Evolutionary conservation across 108 stramenopile genomes (phyloP).

Genomic region (Cyclotella cryptica): DNA sequence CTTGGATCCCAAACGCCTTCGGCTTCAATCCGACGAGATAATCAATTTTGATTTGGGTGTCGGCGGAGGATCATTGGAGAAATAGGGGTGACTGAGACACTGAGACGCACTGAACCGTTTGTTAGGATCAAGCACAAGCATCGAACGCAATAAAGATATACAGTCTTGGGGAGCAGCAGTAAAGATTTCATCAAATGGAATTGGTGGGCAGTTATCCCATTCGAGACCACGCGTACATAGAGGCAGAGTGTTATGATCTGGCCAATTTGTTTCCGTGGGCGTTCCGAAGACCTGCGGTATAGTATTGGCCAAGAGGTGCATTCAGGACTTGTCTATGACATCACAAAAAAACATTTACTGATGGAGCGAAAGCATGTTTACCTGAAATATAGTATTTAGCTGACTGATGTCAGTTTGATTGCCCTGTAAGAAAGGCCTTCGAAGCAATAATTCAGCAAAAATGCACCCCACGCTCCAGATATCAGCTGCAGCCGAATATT

Average conservation of each 20-base stretch:
- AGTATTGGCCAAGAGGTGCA: constrained; percentile 39
- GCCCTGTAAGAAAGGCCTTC: constrained; percentile 90
- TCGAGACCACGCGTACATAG: constrained; percentile 70
- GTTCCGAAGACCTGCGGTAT: constrained; percentile 92
- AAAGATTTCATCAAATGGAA: constrained; percentile 90
- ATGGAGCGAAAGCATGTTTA: too few species aligned
- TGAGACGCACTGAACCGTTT: constrained; percentile 85
- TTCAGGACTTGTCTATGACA: too few species aligned
- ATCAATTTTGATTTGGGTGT: constrained; percentile 85
- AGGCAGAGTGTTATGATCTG: constrained; percentile 81
- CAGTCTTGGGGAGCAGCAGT: constrained; percentile 88
- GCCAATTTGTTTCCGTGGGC: constrained; percentile 90
- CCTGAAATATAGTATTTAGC: constrained; percentile 85
- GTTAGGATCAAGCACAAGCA: constrained; percentile 88
- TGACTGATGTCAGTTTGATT: constrained; percentile 84
- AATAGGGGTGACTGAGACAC: constrained; percentile 88
- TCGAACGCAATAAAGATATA: constrained; percentile 78
- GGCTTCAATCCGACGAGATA: constrained; percentile 42
- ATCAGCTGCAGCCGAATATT: constrained; percentile 92
- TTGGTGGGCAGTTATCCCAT: constrained; percentile 84
- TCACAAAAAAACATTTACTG: too few species aligned
- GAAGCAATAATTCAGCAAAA: constrained; percentile 91
- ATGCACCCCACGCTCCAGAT: constrained; percentile 97
- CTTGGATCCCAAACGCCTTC: too few species aligned
- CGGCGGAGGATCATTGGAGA: constrained; percentile 86